Percentiles rank a stretch among this genome's conserved stretches.
phyloP scores from a whole-genome alignment of 31 red algal species.

The Bonnemaisonia californica region DNA sequence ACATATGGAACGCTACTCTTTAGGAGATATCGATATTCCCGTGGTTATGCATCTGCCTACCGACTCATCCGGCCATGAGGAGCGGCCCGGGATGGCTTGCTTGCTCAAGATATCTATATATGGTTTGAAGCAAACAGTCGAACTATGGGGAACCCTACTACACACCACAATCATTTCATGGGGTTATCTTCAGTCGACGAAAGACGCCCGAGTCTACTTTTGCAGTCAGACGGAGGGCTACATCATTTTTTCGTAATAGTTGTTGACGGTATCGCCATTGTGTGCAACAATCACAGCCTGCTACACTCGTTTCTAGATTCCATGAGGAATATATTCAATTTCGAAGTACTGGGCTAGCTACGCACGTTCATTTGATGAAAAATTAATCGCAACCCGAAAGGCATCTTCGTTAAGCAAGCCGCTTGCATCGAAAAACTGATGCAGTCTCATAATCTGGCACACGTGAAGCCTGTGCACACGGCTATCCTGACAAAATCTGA shows the following conservation, averaged over 20 bases:
- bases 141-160: no score
- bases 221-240: background rate
- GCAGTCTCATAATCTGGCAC: background rate
- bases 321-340: background rate
- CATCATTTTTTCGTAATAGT: no score
- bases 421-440: background rate
- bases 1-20: slow-evolving; percentile 25
- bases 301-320: background rate
- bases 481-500: background rate
- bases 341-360: background rate
- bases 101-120: no score
- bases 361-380: background rate
- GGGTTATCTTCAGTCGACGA: no score
- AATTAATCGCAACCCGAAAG: background rate
- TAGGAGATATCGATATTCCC: background rate
- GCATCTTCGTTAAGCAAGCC: slow-evolving; percentile 1
- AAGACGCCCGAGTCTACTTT: no score
- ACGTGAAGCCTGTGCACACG: background rate
- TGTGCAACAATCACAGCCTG: background rate
- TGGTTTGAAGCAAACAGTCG: no score
- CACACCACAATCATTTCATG: no score
- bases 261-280: no score
- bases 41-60: slow-evolving; percentile 19
- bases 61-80: no score
- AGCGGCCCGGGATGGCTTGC: no score